phyloP scores from a whole-genome alignment of 441 rosid species.

The Pelargonium fulgidum region DNA sequence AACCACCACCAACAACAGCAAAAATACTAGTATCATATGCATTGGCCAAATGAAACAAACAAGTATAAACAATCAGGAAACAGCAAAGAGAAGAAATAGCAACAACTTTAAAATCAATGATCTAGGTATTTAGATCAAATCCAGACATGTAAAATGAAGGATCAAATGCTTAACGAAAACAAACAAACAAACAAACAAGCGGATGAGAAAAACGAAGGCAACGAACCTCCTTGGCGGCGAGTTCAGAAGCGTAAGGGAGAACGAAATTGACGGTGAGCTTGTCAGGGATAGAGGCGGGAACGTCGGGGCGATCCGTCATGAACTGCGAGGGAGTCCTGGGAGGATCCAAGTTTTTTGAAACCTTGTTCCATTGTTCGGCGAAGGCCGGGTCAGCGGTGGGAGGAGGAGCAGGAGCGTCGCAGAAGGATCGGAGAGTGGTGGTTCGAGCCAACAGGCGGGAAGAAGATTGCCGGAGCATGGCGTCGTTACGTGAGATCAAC shows the following conservation, averaged over 20 bases:
- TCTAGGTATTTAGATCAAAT: too few species aligned
- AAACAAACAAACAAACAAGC: conserved; percentile 14
- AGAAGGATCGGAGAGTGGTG: conserved; percentile 37
- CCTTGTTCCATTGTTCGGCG: conserved; percentile 57
- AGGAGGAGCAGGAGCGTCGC: conserved; percentile 37
- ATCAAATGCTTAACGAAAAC: not conserved
- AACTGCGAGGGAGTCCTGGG: conserved; percentile 57
- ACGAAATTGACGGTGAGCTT: conserved; percentile 72
- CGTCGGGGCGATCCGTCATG: conserved; percentile 55
- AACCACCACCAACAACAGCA: too few species aligned
- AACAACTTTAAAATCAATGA: too few species aligned
- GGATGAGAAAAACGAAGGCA: conserved; percentile 6
- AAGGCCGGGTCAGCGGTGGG: conserved; percentile 34
- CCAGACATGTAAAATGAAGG: too few species aligned
- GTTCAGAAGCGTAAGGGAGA: conserved; percentile 68
- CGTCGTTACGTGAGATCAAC: not conserved
- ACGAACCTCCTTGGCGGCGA: conserved; percentile 52
- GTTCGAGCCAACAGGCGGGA: conserved; percentile 38
- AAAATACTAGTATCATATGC: too few species aligned
- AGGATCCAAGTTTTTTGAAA: conserved; percentile 52
- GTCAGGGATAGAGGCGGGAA: conserved; percentile 46
- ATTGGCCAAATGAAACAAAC: too few species aligned
- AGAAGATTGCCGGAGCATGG: conserved; percentile 55
- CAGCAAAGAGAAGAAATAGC: too few species aligned
- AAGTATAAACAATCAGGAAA: too few species aligned